Evolutionary conservation across 1,139 yeast genomes (phyloP), one percentile per base, ranked within the genome.

Genomic region (Suhomyces wounanorum): DNA sequence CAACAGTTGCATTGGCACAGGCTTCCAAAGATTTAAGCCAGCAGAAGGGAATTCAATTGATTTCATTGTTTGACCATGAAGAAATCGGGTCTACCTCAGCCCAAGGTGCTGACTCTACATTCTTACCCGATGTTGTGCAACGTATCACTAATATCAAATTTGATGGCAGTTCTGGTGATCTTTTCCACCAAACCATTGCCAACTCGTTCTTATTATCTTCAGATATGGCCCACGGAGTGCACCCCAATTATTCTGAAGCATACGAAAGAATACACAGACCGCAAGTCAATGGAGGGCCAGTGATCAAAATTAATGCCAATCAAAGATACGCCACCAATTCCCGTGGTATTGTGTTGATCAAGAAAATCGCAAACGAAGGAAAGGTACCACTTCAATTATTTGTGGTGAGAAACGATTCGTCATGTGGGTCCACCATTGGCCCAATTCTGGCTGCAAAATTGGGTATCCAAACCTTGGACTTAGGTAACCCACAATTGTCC

Each of bases 391-490:
- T 88, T 53, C 95, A 87, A 64, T 67, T 91, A 52, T 91, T 94
- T 73, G 98, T 92, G 30, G 96, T 88, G 25, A 81, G 95, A 54
- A 94, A 94, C 65, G 96, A 89, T 61, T 85, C 96, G 1, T 89
- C 97, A 3, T 94, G 98, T 70, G 99, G 99, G 1, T 87, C 96
- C 2, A 94, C 99, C 1, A 94, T 94, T 62, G 99, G 99, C 1
- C 98, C 99, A 23, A 87, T 91, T 66, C 74, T 94, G 54, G 86
- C 97, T 31, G 87, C 96, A 3, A 88, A 88, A 61, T 78, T 94
- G 45, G 99, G 99, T 47, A 80, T 94, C 44, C 81, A 96, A 65
- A 90, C 97, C 3, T 72, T 94, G 54, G 99, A 94, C 68, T 73
- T 94, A 52, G 99, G 99, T 50, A 91, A 90, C 65, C 96, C 98